Evolutionary conservation across 164 flowering plant genomes (phyloP).

Genomic region (Platanus orientalis): DNA sequence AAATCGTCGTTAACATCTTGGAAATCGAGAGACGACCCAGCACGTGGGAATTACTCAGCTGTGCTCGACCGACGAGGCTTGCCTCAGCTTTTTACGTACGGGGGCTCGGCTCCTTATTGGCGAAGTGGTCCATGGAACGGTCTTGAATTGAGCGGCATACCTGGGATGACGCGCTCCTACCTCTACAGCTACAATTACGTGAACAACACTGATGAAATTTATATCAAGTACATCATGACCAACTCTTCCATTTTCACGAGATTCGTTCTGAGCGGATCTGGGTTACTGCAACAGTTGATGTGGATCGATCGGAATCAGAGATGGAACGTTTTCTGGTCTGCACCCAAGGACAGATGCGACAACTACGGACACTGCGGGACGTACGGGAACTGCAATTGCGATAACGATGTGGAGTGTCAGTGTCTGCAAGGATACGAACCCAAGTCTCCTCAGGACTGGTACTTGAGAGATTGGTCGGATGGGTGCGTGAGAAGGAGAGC

Average conservation of each 20-base stretch:
- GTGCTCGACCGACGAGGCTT: neutral
- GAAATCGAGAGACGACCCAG: too few relatives aligned
- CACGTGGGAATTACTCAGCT: neutral
- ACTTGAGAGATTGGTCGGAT: neutral
- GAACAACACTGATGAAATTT: neutral
- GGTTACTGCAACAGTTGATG: neutral
- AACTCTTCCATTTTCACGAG: neutral
- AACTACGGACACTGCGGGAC: neutral
- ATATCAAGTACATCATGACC: too few relatives aligned
- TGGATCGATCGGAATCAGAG: neutral
- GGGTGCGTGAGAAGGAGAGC: constrained; percentile 2
- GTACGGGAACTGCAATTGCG: neutral
- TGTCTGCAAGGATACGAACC: constrained; percentile 9
- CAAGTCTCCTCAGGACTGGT: neutral
- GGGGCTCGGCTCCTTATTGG: neutral
- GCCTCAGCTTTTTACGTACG: neutral
- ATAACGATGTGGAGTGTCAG: neutral
- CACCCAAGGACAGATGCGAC: neutral
- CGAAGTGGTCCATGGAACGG: neutral
- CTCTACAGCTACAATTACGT: neutral
- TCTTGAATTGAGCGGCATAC: neutral
- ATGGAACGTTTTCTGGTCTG: neutral
- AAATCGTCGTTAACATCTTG: too few relatives aligned
- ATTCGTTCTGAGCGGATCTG: neutral
- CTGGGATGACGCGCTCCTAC: neutral